Base-by-base conservation (phyloP, 345 rosid genomes). In the Luvunga scandens region DNA sequence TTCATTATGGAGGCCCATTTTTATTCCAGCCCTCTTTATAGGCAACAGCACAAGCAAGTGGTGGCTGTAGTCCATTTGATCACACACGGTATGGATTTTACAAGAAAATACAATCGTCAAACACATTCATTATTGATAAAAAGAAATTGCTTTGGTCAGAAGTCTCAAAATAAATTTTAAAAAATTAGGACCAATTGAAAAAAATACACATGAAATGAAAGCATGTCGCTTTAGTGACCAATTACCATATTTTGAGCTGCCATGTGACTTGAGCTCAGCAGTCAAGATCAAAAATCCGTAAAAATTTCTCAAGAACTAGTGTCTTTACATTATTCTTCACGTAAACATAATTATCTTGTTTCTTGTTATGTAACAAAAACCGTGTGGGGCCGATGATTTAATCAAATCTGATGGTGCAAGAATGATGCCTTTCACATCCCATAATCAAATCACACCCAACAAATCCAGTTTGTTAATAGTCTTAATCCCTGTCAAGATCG, bases 361-460 rank as follows among this genome's bases (percentile, higher is more conserved):
- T 31, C 13, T 10, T 2, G 48, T n/a, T 13, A 39, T 2, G 38
- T 27, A 70, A 61, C 66, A 55, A 3, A 38, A 80, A 84, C 78
- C 87, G 87, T 77, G 87, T 81, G 87, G 84, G 83, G 21, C 84
- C 77, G 9, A 66, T 39, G 7, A 8, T 18, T 18, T 57, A 57
- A 48, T 79, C 36, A 34, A 16, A 31, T 66, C 45, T 19, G 2
- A 14, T 61, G 16, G 36, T 24, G n/a, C 38, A 36, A 78, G 63
- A 33, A 70, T 24, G 66, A 50, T 72, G 69, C 60, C 60, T 4
- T 61, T 75, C 42, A 65, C n/a, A 25, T 55, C 59, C 30, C 71
- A 50, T 77, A 5, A 77, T 77, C 75, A 77, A 78, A 78, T 65
- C 71, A 50, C n/a, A 72, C 61, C 73, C 72, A 28, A 48, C 78